Evolutionary conservation across 1,284 basidiomycete species (phyloP).

Genomic region (Cryptococcus jaspeensis): DNA sequence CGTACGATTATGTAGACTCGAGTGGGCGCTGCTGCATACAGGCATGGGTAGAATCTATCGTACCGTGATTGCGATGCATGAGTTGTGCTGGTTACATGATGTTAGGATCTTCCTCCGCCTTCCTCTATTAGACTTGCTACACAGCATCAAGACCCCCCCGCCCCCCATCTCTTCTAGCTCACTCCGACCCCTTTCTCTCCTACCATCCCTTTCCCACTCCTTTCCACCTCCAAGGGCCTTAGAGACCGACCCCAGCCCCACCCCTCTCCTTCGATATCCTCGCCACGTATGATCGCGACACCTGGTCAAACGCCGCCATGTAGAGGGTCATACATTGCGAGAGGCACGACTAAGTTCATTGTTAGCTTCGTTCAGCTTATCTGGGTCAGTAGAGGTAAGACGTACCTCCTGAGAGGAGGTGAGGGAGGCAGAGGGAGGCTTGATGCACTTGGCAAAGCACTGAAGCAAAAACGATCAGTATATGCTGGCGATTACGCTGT

Average conservation of each 20-base stretch:
- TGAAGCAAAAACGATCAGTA: conserved; percentile 11
- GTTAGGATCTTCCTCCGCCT: not conserved
- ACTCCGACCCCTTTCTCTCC: not conserved
- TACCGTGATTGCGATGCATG: conserved; percentile 12
- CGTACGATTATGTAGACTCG: not conserved
- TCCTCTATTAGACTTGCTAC: no score
- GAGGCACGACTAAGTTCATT: conserved; percentile 39
- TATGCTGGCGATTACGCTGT: not conserved
- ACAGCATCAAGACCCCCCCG: not conserved
- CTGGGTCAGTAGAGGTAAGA: not conserved
- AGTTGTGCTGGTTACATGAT: conserved; percentile 17
- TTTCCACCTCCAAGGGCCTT: not conserved
- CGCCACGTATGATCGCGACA: conserved; percentile 47
- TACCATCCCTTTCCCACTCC: not conserved
- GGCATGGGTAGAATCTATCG: not conserved
- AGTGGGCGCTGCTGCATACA: not conserved
- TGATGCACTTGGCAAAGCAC: conserved; percentile 52
- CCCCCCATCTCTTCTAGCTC: not conserved
- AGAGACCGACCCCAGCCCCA: conserved; percentile 17
- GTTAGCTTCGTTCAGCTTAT: not conserved
- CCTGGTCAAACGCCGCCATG: conserved; percentile 52
- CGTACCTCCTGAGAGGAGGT: conserved; percentile 46
- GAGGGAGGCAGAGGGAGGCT: conserved; percentile 41
- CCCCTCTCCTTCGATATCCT: conserved; percentile 44
- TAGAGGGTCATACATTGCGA: conserved; percentile 51